Percentiles rank a stretch among this genome's conserved stretches.
These are phyloP conservation scores for Ceratocystiopsis minuta DNA, from an alignment of 2,329 filamentous ascomycete genomes.

Conservation along the genomic window DNA sequence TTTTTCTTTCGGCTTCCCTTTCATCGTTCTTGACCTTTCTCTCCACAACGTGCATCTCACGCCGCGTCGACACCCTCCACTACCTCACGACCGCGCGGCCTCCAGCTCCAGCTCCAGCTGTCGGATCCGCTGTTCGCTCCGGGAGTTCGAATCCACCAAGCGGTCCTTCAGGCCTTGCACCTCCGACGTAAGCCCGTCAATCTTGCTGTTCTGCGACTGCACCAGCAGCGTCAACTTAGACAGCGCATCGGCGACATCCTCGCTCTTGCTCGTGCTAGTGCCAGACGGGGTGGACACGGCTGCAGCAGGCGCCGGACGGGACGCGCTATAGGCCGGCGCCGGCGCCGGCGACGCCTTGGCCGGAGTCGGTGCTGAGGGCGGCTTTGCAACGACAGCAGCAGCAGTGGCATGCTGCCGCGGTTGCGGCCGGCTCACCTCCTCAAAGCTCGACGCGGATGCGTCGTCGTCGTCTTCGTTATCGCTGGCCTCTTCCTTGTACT, in stretches of 20 bases:
- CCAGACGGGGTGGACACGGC: slow-evolving; percentile 51
- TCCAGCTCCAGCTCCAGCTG: slow-evolving; percentile 52
- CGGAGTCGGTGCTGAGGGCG: slow-evolving; percentile 22
- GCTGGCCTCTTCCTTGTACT: slow-evolving; percentile 58
- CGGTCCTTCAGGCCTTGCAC: slow-evolving; percentile 69
- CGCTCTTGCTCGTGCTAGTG: slow-evolving; percentile 17
- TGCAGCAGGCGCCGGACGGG: slow-evolving; percentile 32
- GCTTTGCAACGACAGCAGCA: slow-evolving; percentile 19
- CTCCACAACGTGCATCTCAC: too few species aligned
- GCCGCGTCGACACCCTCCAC: too few species aligned
- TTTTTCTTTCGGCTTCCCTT: too few species aligned
- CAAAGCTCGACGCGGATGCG: slow-evolving; percentile 61
- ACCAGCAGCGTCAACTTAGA: slow-evolving; percentile 64
- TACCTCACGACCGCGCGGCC: slow-evolving; percentile 34
- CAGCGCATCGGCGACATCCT: slow-evolving; percentile 20
- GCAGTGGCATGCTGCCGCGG: slow-evolving; percentile 30
- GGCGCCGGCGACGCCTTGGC: slow-evolving; percentile 6
- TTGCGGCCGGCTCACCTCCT: slow-evolving; percentile 61
- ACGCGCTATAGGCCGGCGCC: slow-evolving; percentile 14
- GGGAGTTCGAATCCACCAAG: slow-evolving; percentile 43
- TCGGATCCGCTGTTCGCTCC: slow-evolving; percentile 45
- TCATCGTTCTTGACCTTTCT: neutral
- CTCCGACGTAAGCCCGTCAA: slow-evolving; percentile 49
- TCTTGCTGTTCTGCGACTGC: slow-evolving; percentile 56
- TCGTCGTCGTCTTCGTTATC: slow-evolving; percentile 41